These are phyloP conservation scores for Solanum neorickii DNA, from an alignment of 257 asterid species.

Conservation along the genomic window DNA sequence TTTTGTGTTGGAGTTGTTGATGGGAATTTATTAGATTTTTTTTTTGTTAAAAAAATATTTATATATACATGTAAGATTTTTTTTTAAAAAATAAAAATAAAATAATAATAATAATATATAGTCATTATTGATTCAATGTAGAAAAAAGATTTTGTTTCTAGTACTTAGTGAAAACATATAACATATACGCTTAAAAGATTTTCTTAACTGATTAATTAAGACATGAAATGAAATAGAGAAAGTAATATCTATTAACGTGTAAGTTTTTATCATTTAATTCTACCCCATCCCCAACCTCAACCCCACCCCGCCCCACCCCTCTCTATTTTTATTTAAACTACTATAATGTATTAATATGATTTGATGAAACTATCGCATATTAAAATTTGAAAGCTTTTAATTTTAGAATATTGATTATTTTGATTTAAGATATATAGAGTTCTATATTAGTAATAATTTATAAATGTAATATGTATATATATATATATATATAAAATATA, in stretches of 20 bases:
- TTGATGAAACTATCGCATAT: not conserved
- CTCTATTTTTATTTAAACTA: not conserved
- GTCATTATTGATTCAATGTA: no score
- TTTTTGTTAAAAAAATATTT: rapidly evolving
- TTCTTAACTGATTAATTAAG: not conserved
- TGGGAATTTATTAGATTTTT: no score
- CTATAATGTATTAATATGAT: not conserved
- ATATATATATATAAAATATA: not conserved
- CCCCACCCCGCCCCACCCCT: not conserved
- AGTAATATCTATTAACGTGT: not conserved
- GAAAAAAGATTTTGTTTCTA: no score
- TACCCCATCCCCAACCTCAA: not conserved
- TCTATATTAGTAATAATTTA: not conserved
- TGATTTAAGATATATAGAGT: not conserved
- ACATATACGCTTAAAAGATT: no score
- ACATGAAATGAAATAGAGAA: not conserved
- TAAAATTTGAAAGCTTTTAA: not conserved
- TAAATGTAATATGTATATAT: not conserved
- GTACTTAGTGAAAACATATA: no score
- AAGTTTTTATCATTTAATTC: not conserved
- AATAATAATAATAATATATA: no score
- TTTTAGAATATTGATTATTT: no score
- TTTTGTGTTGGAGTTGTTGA: no score
- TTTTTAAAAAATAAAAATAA: no score
- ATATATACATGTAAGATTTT: no score